These are phyloP conservation scores for Pichia deserticola DNA, from an alignment of 805 yeast genomes.

Conservation along the genomic window DNA sequence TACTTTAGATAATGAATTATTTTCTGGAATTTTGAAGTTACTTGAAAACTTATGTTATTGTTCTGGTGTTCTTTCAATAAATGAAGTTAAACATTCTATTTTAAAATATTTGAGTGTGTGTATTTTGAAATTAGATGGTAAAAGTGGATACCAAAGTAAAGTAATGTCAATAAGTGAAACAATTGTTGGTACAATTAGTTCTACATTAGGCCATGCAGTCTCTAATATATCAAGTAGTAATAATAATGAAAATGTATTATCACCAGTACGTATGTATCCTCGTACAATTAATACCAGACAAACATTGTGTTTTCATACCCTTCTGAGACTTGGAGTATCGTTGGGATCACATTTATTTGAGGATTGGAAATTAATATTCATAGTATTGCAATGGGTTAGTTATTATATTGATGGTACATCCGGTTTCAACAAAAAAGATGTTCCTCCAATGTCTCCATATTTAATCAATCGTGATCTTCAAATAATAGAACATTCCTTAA, in stretches of 20 bases:
- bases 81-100: constrained; percentile 50
- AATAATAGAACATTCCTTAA: constrained; percentile 47
- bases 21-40: constrained; percentile 60
- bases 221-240: constrained; percentile 19
- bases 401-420: constrained; percentile 62
- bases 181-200: constrained; percentile 43
- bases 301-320: constrained; percentile 68
- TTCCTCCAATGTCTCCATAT: constrained; percentile 36
- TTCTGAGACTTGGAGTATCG: constrained; percentile 69
- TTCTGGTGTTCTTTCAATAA: constrained; percentile 63
- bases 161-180: constrained; percentile 42
- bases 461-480: constrained; percentile 40
- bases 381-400: constrained; percentile 73
- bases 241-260: neutral
- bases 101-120: constrained; percentile 38
- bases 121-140: constrained; percentile 35
- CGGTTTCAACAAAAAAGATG: constrained; percentile 31
- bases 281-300: constrained; percentile 58
- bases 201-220: constrained; percentile 33
- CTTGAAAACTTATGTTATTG: constrained; percentile 78
- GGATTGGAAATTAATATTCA: constrained; percentile 59
- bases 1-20: constrained; percentile 61
- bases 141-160: constrained; percentile 26
- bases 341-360: constrained; percentile 65
- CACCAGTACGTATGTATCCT: constrained; percentile 21